Evolutionary conservation across 2,329 filamentous ascomycete genomes (phyloP), one percentile per base, ranked within the genome.

Genomic region (Aquanectria penicillioides): DNA sequence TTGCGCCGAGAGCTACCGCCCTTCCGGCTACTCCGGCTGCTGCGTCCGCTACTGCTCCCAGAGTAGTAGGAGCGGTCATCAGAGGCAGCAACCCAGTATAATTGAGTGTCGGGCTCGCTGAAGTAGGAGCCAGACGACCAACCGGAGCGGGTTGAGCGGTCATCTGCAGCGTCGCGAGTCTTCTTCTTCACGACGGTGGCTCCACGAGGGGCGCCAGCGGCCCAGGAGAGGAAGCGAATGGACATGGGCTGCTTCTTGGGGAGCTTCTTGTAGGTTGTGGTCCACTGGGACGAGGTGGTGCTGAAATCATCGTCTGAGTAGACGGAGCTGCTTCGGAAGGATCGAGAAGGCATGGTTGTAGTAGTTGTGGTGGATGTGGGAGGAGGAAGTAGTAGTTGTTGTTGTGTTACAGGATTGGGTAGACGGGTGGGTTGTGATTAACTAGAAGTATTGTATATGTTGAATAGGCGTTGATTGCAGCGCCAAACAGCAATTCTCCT

Each of bases 221-320:
- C 68, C 69, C 67, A 73, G 6, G 63, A 69, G 36, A 73, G 52
- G 51, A 73, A 72, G 2, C 67, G 55, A 2, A 73, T 59, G 22
- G 64, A 47, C 47, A 52, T 51, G 34, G 65, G 48, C 29, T 63
- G 68, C 50, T 65, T 65, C 54, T 66, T 71, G 36, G 71, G 69
- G 7, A 73, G 57, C 31, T 46, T 65, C 29, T 48, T 55, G 62
- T 71, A 67, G 17, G 63, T 62, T 40, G 61, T 64, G 17, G 65
- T 67, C 68, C 69, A 71, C 23, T 62, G 43, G 22, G 69, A 68
- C 13, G 68, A 69, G 50, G 53, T 60, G 49, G 59, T 64, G 53
- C 63, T 66, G 53, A 63, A 46, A 28, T 26, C 33, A 53, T 69
- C 59, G 57, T 67, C 59, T 29, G 67, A 67, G 54, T 65, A 67